phyloP scores from a whole-genome alignment of 2,329 filamentous ascomycete genomes.

The Pyrenophora graminea region DNA sequence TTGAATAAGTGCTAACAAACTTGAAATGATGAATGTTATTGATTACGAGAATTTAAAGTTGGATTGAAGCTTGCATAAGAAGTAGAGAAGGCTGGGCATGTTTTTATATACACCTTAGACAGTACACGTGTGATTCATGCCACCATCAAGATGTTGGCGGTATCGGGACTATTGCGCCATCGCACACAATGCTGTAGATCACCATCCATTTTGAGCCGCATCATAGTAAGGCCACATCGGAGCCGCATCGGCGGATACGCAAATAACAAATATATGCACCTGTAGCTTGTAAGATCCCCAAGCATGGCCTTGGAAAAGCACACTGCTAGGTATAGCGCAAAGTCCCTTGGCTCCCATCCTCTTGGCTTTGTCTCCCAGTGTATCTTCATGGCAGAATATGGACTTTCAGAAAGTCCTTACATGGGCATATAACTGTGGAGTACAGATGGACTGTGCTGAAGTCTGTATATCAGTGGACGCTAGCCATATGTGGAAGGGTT shows the following conservation, averaged over 20 bases:
- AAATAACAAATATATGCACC: background rate
- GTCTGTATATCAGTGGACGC: slow-evolving; percentile 18
- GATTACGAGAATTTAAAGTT: background rate
- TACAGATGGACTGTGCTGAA: slow-evolving; percentile 7
- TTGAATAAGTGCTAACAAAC: background rate
- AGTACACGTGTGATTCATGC: background rate
- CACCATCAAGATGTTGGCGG: slow-evolving; percentile 6
- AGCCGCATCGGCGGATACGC: slow-evolving; percentile 2
- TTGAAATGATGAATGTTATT: no score
- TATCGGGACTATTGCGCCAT: slow-evolving; percentile 37
- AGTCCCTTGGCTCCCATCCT: no score
- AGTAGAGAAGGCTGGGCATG: background rate
- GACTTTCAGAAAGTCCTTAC: background rate
- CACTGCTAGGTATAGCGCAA: no score
- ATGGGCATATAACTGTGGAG: background rate
- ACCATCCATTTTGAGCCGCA: slow-evolving; percentile 7
- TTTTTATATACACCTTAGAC: slow-evolving; percentile 16
- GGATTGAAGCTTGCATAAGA: background rate
- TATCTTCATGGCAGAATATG: background rate
- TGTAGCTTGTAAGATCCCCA: background rate
- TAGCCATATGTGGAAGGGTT: slow-evolving; percentile 18
- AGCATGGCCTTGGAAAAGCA: no score
- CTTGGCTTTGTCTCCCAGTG: no score
- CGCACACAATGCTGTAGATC: slow-evolving; percentile 38
- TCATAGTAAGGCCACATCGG: slow-evolving; percentile 5